Percentiles rank a stretch among this genome's conserved stretches.
Conservation (phyloP, 352 stramenopile genomes). For the Phytophthora niederhauseri region DNA sequence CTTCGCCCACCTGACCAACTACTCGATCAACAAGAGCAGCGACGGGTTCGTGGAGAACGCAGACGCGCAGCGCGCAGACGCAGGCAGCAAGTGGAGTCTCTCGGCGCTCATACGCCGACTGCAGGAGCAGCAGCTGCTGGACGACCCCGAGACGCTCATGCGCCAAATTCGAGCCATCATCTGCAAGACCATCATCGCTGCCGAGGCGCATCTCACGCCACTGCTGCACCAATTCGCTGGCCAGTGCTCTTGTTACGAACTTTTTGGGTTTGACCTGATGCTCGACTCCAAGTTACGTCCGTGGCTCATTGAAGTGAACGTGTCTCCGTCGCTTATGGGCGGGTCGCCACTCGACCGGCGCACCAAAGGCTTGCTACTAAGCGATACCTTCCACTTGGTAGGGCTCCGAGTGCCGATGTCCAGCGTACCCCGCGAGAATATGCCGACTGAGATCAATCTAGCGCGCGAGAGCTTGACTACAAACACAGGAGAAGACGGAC, state of each 20-base stretch:
- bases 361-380: constrained; percentile 79
- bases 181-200: constrained; percentile 76
- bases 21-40: constrained; percentile 78
- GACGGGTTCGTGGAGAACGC: constrained; percentile 65
- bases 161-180: constrained; percentile 60
- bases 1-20: constrained; percentile 79
- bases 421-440: constrained; percentile 29
- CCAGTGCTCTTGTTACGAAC: constrained; percentile 63
- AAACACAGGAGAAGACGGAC: neutral
- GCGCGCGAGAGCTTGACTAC: neutral
- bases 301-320: constrained; percentile 82
- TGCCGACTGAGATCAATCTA: constrained; percentile 26
- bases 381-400: constrained; percentile 83
- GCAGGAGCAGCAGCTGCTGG: constrained; percentile 33
- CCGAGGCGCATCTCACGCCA: constrained; percentile 66
- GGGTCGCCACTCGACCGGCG: constrained; percentile 71
- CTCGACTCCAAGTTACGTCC: constrained; percentile 58
- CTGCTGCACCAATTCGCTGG: constrained; percentile 64
- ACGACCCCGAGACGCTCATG: constrained; percentile 40
- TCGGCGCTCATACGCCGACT: constrained; percentile 56
- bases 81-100: constrained; percentile 76
- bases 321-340: constrained; percentile 84
- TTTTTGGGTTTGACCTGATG: constrained; percentile 84
- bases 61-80: constrained; percentile 44
- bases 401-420: constrained; percentile 54